Base-by-base conservation (phyloP, 2,329 filamentous ascomycete species). In the Claviceps sp. region DNA sequence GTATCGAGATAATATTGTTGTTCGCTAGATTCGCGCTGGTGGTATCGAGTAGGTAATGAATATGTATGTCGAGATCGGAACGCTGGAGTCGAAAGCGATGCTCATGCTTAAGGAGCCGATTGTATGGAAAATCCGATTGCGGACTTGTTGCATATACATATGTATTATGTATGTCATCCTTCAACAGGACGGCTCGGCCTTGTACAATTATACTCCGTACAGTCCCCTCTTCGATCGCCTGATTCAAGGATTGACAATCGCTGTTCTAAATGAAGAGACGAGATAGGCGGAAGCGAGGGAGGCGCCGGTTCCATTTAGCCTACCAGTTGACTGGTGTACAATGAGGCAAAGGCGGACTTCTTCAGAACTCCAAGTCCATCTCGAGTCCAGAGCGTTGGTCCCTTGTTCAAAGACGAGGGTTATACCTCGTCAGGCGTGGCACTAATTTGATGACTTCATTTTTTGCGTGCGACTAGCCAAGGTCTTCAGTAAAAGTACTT, bases 331-430 rank as follows among this genome's bases (percentile, higher is more conserved):
- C 26, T 14, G n/a, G 26, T 36, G 50, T 49, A 52, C 47, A 38
- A 53, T 51, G 47, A 50, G 47, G 38, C 49, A 52, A 52, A 40
- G 44, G 38, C 9, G 9, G 17, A 11, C 17, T 13, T 11, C 20
- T 8, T 14, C 14, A 11, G 38, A 8, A 40, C 14, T 16, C 38
- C 14, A 39, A 39, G 38, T 39, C 14, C 2, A n/a, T 39, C 38
- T 16, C 14, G 13, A 29, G 26, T 29, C 26, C 26, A 29, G 26
- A 29, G 8, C 26, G 8, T 29, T 29, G 26, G 26, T 29, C 26
- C 26, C 26, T 29, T 29, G 26, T 29, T 29, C 26, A 29, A 29
- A 29, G 26, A 29, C 26, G 26, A 29, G 26, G 26, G 4, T 29
- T 29, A 11, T 29, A 11, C 8, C 26, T 29, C 26, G 26, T 29